Conservation (phyloP, 441 rosid genomes). For the Erysimum cheiri region DNA sequence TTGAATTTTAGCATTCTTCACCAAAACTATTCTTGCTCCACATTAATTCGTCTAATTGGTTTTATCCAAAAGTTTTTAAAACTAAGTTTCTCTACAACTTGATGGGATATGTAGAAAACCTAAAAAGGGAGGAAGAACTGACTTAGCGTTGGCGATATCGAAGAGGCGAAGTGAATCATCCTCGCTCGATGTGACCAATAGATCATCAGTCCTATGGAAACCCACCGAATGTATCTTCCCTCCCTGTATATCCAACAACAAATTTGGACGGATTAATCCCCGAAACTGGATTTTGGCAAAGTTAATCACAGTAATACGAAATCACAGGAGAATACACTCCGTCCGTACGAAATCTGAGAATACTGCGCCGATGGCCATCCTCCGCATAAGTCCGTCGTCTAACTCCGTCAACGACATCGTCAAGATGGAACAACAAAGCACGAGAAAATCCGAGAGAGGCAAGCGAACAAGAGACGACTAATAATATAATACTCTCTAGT, state of each 20-base stretch:
- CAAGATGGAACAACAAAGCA: slow-evolving; percentile 30
- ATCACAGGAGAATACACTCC: slow-evolving; percentile 5
- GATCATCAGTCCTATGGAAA: slow-evolving; percentile 88
- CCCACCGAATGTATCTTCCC: slow-evolving; percentile 85
- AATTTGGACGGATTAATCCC: background rate
- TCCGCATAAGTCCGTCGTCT: slow-evolving; percentile 69
- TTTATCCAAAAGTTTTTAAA: background rate
- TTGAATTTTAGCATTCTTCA: background rate
- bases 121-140: slow-evolving; percentile 41
- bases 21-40: background rate
- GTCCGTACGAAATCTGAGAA: slow-evolving; percentile 85
- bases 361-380: slow-evolving; percentile 91
- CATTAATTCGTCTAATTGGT: background rate
- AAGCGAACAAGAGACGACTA: background rate
- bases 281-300: slow-evolving; percentile 10
- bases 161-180: slow-evolving; percentile 93
- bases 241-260: slow-evolving; percentile 52
- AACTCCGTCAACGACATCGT: slow-evolving; percentile 63
- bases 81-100: slow-evolving; percentile 8
- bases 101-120: slow-evolving; percentile 14
- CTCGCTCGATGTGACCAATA: slow-evolving; percentile 87
- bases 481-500: background rate
- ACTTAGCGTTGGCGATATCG: slow-evolving; percentile 91
- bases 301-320: background rate
- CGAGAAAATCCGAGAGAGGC: background rate